phyloP scores from a whole-genome alignment of 768 basidiomycete species.

The Scleroderma citrinum region DNA sequence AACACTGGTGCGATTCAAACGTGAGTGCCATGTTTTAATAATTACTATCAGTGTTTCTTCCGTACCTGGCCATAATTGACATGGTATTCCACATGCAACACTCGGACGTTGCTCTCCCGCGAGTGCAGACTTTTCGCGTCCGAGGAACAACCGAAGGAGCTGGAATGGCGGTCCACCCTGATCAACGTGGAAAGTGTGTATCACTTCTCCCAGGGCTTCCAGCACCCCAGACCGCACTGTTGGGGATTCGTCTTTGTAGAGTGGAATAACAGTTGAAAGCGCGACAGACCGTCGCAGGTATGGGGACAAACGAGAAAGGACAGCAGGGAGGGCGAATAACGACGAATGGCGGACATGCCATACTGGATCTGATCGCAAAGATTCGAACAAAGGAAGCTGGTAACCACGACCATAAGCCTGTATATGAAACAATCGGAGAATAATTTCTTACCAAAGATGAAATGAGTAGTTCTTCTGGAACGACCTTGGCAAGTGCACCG shows the following conservation, averaged over 20 bases:
- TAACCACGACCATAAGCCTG: slow-evolving; percentile 4
- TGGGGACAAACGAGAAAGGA: slow-evolving; percentile 61
- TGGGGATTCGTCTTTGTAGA: slow-evolving; percentile 57
- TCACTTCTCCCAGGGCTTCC: slow-evolving; percentile 84
- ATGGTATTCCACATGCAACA: slow-evolving; percentile 4
- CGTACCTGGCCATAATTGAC: slow-evolving; percentile 15
- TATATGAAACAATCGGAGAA: slow-evolving; percentile 5
- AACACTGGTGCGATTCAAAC: slow-evolving; percentile 11
- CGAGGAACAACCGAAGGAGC: slow-evolving; percentile 73
- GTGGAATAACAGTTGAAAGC: slow-evolving; percentile 53
- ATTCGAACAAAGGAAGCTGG: slow-evolving; percentile 78
- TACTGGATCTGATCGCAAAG: slow-evolving; percentile 57
- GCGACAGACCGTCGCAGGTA: slow-evolving; percentile 57
- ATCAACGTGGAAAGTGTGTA: slow-evolving; percentile 71
- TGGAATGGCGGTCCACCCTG: slow-evolving; percentile 62
- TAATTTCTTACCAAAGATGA: slow-evolving; percentile 50
- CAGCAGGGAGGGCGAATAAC: slow-evolving; percentile 76
- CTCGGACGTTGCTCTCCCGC: slow-evolving; percentile 35
- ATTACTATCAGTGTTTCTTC: background rate
- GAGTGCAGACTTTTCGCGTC: slow-evolving; percentile 40
- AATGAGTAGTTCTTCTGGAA: slow-evolving; percentile 67
- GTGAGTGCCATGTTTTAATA: slow-evolving; percentile 7
- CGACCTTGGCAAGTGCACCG: slow-evolving; percentile 82
- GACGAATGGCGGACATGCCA: slow-evolving; percentile 88
- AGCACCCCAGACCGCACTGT: slow-evolving; percentile 75